phyloP scores from a whole-genome alignment of 495 filamentous ascomycete species.

The Aspergillus taichungensis region DNA sequence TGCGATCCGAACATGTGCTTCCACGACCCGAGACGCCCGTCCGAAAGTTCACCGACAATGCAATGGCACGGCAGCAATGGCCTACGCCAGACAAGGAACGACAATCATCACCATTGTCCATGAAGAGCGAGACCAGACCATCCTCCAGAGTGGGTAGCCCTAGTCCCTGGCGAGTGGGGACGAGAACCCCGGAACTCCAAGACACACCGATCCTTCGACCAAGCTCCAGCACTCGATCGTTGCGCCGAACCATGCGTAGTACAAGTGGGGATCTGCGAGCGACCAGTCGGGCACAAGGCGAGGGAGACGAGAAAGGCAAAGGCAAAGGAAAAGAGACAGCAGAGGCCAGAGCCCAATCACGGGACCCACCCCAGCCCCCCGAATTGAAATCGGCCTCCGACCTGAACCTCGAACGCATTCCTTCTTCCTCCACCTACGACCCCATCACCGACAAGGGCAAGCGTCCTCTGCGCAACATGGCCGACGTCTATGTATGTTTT shows the following conservation, averaged over 20 bases:
- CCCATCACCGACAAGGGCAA: slow-evolving; percentile 81
- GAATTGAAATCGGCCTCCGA: slow-evolving; percentile 12
- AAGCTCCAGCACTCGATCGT: slow-evolving; percentile 44
- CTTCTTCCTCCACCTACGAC: slow-evolving; percentile 58
- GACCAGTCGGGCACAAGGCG: slow-evolving; percentile 39
- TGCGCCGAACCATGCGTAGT: slow-evolving; percentile 65
- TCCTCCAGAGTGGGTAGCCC: too few species aligned
- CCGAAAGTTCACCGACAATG: slow-evolving; percentile 44
- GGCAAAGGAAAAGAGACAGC: too few species aligned
- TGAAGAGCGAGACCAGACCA: slow-evolving; percentile 1
- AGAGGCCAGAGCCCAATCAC: slow-evolving; percentile 19
- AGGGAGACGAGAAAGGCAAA: too few species aligned
- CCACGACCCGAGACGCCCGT: slow-evolving; percentile 33
- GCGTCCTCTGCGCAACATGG: slow-evolving; percentile 72
- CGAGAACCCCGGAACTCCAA: slow-evolving; percentile 20
- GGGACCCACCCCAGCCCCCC: slow-evolving; percentile 11
- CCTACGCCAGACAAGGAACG: slow-evolving; percentile 40
- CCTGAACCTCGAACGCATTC: slow-evolving; percentile 37
- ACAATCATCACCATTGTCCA: slow-evolving; percentile 12
- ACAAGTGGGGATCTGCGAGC: slow-evolving; percentile 73
- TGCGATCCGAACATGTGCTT: slow-evolving; percentile 34
- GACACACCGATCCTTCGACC: slow-evolving; percentile 26
- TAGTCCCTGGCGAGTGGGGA: too few species aligned
- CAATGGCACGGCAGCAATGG: slow-evolving; percentile 41
- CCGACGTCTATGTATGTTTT: slow-evolving; percentile 84